Conservation (phyloP, 75 land plant genomes). For the Selaginella tamariscina region DNA sequence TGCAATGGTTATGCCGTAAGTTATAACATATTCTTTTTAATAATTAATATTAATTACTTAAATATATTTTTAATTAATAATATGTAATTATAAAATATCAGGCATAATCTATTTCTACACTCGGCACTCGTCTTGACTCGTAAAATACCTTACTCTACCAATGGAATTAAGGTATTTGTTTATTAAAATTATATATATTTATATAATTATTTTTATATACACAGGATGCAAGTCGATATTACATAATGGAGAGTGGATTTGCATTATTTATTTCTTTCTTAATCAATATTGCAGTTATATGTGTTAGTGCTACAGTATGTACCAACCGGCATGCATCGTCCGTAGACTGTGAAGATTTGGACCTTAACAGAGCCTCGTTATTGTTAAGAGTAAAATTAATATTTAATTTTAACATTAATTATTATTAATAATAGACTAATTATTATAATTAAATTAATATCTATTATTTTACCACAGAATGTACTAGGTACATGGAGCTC, state of each 20-base stretch:
- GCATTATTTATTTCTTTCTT: slow-evolving; percentile 5
- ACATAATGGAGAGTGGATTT: slow-evolving; percentile 12
- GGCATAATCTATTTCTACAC: slow-evolving; percentile 11
- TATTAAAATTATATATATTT: too few species aligned
- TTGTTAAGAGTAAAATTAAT: neutral
- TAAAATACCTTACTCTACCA: neutral
- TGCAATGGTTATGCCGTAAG: slow-evolving; percentile 11
- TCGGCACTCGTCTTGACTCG: slow-evolving; percentile 9
- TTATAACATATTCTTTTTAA: too few species aligned
- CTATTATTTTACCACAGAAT: neutral
- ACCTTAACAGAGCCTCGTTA: slow-evolving; percentile 5
- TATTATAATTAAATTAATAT: too few species aligned
- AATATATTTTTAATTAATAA: too few species aligned
- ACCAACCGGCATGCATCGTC: neutral
- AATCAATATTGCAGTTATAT: slow-evolving; percentile 6
- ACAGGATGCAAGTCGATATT: slow-evolving; percentile 9
- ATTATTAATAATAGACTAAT: too few species aligned
- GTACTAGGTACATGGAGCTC: slow-evolving; percentile 3
- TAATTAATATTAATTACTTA: too few species aligned
- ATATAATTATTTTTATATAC: neutral
- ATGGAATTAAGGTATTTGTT: slow-evolving; percentile 7
- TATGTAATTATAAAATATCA: too few species aligned
- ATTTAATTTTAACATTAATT: neutral
- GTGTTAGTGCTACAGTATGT: neutral
- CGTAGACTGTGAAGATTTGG: slow-evolving; percentile 3